Evolutionary conservation across 768 basidiomycete genomes (phyloP), one percentile per base, ranked within the genome.

Genomic region (Agrocybe praecox): DNA sequence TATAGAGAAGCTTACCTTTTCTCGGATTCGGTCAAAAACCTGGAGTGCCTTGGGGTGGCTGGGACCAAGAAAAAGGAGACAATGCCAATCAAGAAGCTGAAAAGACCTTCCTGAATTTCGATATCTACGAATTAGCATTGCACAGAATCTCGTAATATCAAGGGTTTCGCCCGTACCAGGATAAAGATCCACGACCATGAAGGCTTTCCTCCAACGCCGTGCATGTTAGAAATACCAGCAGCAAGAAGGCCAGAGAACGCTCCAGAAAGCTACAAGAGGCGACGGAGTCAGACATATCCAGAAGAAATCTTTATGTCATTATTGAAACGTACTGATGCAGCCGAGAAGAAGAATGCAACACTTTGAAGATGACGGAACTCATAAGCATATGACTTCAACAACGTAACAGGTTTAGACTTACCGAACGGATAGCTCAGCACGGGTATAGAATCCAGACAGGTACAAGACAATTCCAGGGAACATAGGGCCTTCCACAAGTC

Each of bases 181-280:
- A 71, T 71, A 49, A 71, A 71, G 17, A 71, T 71, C 70, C 70
- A 71, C n/a, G 80, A 73, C 87, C 87, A 89, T 0, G 83, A 86
- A 1, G 79, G 74, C 51, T 72, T 78, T 10, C 83, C 81, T 2
- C 71, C 69, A 42, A 76, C 67, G 11, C 82, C 82, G 49, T 85
- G 67, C 76, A 90, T 81, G 10, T 83, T 69, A 14, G 75, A 65
- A 49, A 90, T 86, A 0, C 76, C 85, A 24, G 83, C 74, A 1
- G 87, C 87, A 2, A 90, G 74, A 9, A 90, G 70, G 34, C 88
- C 88, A 8, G 86, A 87, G 62, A 88, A 86, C 0, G 83, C 80
- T 2, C 85, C 82, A 0, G 86, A 78, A 11, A 85, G 72, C 72
- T 74, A 29, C 26, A 29, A 5, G 46, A 44, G 24, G 40, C 26